Percentiles rank a stretch among this genome's conserved stretches.
Conservation (phyloP, 176 grass and related monocot genomes). For the Zea luxurians region DNA sequence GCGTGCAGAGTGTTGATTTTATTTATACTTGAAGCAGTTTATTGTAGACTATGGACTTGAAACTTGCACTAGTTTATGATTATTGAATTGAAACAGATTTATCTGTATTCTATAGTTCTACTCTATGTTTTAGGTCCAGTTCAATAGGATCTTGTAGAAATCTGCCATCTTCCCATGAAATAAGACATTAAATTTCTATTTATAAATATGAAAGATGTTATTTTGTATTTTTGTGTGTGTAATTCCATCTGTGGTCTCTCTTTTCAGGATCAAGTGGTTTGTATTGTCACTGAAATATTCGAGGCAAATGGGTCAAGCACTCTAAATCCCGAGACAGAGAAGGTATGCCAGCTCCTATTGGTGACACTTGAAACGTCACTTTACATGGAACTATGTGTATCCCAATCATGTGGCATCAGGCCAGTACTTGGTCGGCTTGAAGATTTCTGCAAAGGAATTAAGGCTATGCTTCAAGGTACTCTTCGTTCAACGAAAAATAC, state of each 20-base stretch:
- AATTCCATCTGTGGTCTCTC: not conserved
- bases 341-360: conserved; percentile 60
- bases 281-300: conserved; percentile 68
- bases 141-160: conserved; percentile 4
- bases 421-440: conserved; percentile 78
- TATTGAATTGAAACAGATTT: not conserved
- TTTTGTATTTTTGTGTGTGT: not conserved
- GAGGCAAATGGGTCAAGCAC: conserved; percentile 49
- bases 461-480: conserved; percentile 70
- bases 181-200: not conserved
- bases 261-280: conserved; percentile 86
- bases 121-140: not conserved
- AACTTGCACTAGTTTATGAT: not conserved
- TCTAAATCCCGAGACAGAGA: conserved; percentile 45
- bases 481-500: not conserved
- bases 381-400: conserved; percentile 81
- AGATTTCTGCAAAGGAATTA: conserved; percentile 85
- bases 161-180: not conserved
- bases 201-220: not conserved
- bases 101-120: not conserved
- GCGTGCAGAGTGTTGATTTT: not conserved
- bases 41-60: not conserved
- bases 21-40: not conserved
- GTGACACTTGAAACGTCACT: conserved; percentile 76
- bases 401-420: conserved; percentile 77